Evolutionary conservation across 176 grass and related monocot genomes (phyloP).

Genomic region (Juncus inflexus): DNA sequence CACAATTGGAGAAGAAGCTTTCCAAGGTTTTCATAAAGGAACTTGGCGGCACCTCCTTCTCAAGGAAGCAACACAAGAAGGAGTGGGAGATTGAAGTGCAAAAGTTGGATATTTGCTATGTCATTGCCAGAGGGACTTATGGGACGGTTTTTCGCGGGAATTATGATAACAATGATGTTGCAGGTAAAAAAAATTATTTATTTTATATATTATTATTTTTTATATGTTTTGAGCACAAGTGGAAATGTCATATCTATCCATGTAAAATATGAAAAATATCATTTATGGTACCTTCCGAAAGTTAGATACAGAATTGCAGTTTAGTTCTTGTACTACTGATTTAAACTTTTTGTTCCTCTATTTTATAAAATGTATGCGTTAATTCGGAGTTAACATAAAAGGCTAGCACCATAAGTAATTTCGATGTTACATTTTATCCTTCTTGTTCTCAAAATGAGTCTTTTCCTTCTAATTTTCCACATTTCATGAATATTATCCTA

Average conservation of each 20-base stretch:
- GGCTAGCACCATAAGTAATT: too few species aligned
- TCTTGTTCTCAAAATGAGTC: background rate
- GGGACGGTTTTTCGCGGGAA: constrained; percentile 79
- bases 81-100: constrained; percentile 79
- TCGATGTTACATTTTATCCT: background rate
- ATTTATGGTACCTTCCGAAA: too few species aligned
- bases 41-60: constrained; percentile 15
- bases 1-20: constrained; percentile 71
- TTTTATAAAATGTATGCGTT: too few species aligned
- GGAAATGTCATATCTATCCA: background rate
- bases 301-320: background rate
- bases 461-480: too few species aligned
- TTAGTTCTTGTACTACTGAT: too few species aligned
- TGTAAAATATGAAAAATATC: too few species aligned
- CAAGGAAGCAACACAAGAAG: constrained; percentile 15
- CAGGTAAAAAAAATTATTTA: constrained; percentile 34
- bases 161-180: constrained; percentile 70
- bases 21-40: constrained; percentile 67
- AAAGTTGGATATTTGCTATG: constrained; percentile 68
- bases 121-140: constrained; percentile 74
- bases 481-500: background rate
- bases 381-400: too few species aligned
- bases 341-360: background rate
- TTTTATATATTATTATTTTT: background rate
- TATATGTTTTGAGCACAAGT: background rate